Conservation (phyloP, 2,329 filamentous ascomycete species). For the Xylogone sp. region DNA sequence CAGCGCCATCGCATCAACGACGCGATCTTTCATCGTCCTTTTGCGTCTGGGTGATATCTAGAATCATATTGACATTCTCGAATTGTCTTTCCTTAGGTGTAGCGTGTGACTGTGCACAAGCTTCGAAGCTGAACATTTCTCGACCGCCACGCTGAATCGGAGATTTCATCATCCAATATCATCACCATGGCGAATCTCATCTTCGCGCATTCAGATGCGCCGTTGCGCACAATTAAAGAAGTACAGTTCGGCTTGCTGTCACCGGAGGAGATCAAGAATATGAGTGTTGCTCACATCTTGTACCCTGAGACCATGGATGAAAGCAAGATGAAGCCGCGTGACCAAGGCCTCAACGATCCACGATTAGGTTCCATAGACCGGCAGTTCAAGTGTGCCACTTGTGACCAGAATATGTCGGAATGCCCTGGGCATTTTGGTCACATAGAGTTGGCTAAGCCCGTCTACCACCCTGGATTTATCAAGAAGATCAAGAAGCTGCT, state of each 20-base stretch:
- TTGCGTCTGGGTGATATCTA: conserved; percentile 1
- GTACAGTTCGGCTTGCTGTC: conserved; percentile 98
- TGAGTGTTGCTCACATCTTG: conserved; percentile 94
- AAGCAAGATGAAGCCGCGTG: conserved; percentile 82
- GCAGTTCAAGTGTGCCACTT: conserved; percentile 93
- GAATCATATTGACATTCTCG: conserved; percentile 3
- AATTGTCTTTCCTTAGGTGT: not conserved
- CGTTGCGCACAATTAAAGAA: conserved; percentile 96
- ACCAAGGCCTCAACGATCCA: conserved; percentile 91
- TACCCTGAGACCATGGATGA: conserved; percentile 99
- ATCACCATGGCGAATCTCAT: conserved; percentile 83
- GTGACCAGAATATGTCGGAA: conserved; percentile 90
- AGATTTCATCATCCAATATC: conserved; percentile 10
- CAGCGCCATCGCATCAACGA: conserved; percentile 24
- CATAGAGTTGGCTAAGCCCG: conserved; percentile 94
- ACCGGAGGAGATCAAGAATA: conserved; percentile 97
- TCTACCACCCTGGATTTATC: conserved; percentile 94
- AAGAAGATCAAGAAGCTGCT: conserved; percentile 99
- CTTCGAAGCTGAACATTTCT: conserved; percentile 1
- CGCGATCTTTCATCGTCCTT: conserved; percentile 13
- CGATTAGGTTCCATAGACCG: conserved; percentile 95
- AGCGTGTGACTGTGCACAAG: not conserved
- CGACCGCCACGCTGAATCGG: conserved; percentile 8
- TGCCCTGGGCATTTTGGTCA: conserved; percentile 98
- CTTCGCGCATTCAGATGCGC: conserved; percentile 89